Evolutionary conservation across 306 rosid genomes (phyloP).

Genomic region (Argentina anserina): DNA sequence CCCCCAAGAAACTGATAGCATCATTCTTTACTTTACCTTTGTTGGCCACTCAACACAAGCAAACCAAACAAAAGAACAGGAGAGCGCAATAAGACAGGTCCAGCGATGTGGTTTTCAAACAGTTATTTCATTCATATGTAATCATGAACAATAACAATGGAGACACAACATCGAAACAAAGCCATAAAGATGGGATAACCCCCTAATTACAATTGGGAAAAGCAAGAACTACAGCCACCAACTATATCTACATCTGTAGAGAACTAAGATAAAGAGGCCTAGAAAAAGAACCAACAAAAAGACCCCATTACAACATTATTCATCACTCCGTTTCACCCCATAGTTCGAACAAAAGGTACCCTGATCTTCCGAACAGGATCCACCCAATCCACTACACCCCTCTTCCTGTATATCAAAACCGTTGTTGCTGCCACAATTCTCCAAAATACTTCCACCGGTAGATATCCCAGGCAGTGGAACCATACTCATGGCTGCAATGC

Average conservation of each 20-base stretch:
- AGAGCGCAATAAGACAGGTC: background rate
- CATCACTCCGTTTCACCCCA: conserved; percentile 24
- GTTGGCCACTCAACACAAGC: background rate
- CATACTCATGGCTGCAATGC: conserved; percentile 83
- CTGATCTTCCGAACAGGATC: conserved; percentile 39
- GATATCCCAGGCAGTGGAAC: conserved; percentile 57
- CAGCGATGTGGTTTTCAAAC: background rate
- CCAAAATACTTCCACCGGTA: conserved; percentile 20
- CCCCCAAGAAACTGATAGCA: background rate
- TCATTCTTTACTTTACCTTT: background rate
- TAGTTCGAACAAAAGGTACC: conserved; percentile 33
- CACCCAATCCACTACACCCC: conserved; percentile 36
- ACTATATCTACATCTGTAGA: conserved; percentile 38
- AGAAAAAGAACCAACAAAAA: background rate
- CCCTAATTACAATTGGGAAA: conserved; percentile 35
- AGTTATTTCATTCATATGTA: conserved; percentile 27
- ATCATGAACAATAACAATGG: conserved; percentile 13
- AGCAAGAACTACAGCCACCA: conserved; percentile 12
- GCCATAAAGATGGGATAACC: background rate
- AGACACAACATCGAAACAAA: conserved; percentile 8
- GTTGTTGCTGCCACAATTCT: conserved; percentile 22
- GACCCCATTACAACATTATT: conserved; percentile 9
- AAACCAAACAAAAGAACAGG: background rate
- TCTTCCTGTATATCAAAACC: conserved; percentile 26
- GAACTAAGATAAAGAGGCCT: conserved; percentile 24